Base-by-base conservation (phyloP, 345 rosid genomes). In the Lumnitzera littorea region DNA sequence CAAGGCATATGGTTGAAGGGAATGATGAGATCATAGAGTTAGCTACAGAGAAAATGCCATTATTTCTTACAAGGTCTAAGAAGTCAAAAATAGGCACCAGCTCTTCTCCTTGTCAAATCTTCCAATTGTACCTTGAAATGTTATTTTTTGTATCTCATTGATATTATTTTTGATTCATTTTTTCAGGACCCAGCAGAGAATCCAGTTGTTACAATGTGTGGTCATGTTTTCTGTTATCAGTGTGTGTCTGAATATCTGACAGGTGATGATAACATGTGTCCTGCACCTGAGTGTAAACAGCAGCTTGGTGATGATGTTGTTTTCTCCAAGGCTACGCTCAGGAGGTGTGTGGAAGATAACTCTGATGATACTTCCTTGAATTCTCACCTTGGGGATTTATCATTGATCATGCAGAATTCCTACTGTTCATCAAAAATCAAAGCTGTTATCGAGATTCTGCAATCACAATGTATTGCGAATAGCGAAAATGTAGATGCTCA, bases 101-200 rank as follows among this genome's bases (percentile, higher is more conserved):
- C 43, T 36, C 10, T 36, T 36, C 43, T 36, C 43, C 43, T 36
- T 7, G 9, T 27, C 31, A 27, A 36, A 36, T 36, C 43, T 36
- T 36, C 43, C 43, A 41, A 36, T 25, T 36, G 6, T 36, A 5
- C 60, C 46, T 36, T 17, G 60, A 47, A 57, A n/a, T 56, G 60
- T 17, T 48, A 43, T 57, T 24, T 57, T 36, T 57, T 0, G 27
- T 48, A 57, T 43, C 27, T 57, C 25, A 57, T 41, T 57, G 50
- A 41, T 48, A 57, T 12, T 61, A 9, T 11, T 25, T 50, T 61
- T 61, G 15, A 6, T 41, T 25, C 25, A 17, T 12, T 68, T 70
- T 77, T 74, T 55, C 82, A 92, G 98, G 98, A 92, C 81, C 82
- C 95, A 53, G 91, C 98, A 12, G 98, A 92, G 68, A 82, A 81